Base-by-base conservation (phyloP, 2,329 filamentous ascomycete genomes). In the Apiospora malaysiana region DNA sequence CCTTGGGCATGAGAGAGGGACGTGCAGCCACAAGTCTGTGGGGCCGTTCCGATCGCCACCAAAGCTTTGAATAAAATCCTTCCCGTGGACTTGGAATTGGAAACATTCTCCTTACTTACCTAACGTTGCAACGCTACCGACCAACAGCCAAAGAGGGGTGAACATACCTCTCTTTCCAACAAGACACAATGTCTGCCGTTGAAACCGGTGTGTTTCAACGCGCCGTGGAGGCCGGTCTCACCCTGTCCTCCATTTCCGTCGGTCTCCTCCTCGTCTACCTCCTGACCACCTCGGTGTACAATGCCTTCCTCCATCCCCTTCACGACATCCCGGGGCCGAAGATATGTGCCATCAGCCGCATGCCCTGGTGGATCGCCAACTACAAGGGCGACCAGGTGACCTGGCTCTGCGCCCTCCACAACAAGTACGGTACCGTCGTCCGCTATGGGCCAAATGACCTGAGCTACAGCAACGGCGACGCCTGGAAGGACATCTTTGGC, bases 401-500 rank as follows among this genome's bases (percentile, higher is more conserved):
- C 18, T 78, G 75, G 75, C 73, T 77, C 69, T 70, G 75, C 21
- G 65, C 42, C 3, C 66, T 76, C 8, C 77, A 78, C 42, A 66
- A 70, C 10, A 66, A 71, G 40, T 77, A 76, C 42, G 76, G 76
- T 4, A 72, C 74, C 18, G 70, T 73, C 3, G 68, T 77, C 8
- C 71, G 76, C 5, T 75, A 72, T 16, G 73, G 74, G 6, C 75
- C 76, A 0, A 68, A 69, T 8, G 75, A 77, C n/a, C n/a, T 76
- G 4, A 76, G 75, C 66, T 77, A 73, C 69, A 68, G 72, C n/a
- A 65, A 68, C 21, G 69, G 68, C 7, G 49, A 73, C 27, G 75
- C 75, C 0, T 77, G 76, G 75, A 74, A 76, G 18, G 74, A 73
- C 45, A 71, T 77, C 21, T 66, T 74, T 16, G 74, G 75, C 12